A percentile compares a stretch with the other conserved stretches of the same genome.
phyloP scores from a whole-genome alignment of 805 yeast genomes.

The Candida incommunis region DNA sequence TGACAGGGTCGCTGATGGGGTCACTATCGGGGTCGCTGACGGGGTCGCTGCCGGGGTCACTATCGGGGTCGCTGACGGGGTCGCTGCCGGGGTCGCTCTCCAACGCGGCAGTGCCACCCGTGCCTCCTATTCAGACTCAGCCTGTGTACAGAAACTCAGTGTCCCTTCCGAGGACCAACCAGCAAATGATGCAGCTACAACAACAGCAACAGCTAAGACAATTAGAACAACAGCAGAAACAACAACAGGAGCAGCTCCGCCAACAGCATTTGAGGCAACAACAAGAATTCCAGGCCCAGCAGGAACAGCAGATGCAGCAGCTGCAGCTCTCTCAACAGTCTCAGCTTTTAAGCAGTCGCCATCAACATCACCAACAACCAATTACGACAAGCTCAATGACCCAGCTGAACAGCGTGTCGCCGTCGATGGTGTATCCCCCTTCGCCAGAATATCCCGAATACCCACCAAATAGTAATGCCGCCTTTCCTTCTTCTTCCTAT shows the following conservation, averaged over 20 bases:
- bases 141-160: neutral
- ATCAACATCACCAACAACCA: neutral
- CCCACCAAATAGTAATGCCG: slow-evolving; percentile 1
- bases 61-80: too few species aligned
- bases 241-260: neutral
- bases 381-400: neutral
- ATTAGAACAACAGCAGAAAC: neutral
- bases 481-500: neutral
- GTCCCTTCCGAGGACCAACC: neutral
- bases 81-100: too few species aligned
- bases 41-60: too few species aligned
- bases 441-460: slow-evolving; percentile 1
- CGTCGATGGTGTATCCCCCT: neutral
- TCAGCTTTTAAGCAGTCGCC: neutral
- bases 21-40: too few species aligned
- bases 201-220: neutral
- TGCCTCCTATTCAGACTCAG: too few species aligned
- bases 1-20: neutral
- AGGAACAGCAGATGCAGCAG: neutral
- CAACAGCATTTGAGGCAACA: neutral
- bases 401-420: neutral
- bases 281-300: too few species aligned
- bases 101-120: too few species aligned
- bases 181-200: neutral
- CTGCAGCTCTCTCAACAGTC: neutral